phyloP scores from a whole-genome alignment of 192 early-diverging fungal genomes.

The Podila clonocystis region DNA sequence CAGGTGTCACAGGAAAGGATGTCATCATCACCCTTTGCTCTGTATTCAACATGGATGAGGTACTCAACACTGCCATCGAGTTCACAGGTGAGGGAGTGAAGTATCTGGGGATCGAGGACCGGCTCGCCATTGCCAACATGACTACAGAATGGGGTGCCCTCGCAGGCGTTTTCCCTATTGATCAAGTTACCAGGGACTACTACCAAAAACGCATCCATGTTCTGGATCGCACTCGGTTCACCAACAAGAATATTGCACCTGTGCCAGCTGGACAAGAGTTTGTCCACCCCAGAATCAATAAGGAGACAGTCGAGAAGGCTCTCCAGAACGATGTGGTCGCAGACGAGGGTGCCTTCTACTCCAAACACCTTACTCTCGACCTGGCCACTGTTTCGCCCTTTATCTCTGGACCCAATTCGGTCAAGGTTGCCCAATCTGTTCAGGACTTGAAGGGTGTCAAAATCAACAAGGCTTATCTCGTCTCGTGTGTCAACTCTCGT shows the following conservation, averaged over 20 bases:
- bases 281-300: slow-evolving; percentile 68
- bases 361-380: slow-evolving; percentile 89
- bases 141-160: slow-evolving; percentile 99
- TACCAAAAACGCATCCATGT: slow-evolving; percentile 69
- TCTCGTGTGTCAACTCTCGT: slow-evolving; percentile 97
- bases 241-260: slow-evolving; percentile 61
- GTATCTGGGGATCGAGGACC: slow-evolving; percentile 83
- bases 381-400: slow-evolving; percentile 87
- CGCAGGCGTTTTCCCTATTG: slow-evolving; percentile 96
- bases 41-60: slow-evolving; percentile 92
- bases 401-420: slow-evolving; percentile 95
- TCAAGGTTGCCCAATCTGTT: slow-evolving; percentile 91
- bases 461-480: slow-evolving; percentile 97
- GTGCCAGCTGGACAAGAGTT: slow-evolving; percentile 56
- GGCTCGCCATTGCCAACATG: slow-evolving; percentile 98
- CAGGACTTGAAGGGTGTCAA: slow-evolving; percentile 74
- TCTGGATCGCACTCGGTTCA: slow-evolving; percentile 59
- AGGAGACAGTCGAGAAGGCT: slow-evolving; percentile 54
- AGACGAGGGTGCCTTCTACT: slow-evolving; percentile 75
- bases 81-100: slow-evolving; percentile 82
- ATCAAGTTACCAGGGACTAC: slow-evolving; percentile 80
- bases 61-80: slow-evolving; percentile 97
- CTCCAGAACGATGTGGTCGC: slow-evolving; percentile 56
- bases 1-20: slow-evolving; percentile 96
- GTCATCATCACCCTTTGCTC: slow-evolving; percentile 95